A percentile compares a stretch with the other conserved stretches of the same genome.
Evolutionary conservation across 306 rosid species (phyloP).

Genomic region (Prunus mume): DNA sequence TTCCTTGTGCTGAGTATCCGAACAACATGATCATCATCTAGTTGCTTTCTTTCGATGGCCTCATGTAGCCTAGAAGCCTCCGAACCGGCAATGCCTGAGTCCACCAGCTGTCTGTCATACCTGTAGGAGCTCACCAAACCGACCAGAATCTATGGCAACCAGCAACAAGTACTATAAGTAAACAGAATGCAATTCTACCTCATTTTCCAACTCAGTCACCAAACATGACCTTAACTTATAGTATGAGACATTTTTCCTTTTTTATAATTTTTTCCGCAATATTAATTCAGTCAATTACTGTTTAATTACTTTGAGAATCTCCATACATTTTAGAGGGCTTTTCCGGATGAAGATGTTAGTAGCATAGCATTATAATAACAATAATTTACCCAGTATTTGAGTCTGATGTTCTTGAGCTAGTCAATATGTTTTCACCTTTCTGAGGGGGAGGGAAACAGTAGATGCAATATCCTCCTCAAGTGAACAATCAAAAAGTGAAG

Average conservation of each 20-base stretch:
- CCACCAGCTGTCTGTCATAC: constrained; percentile 63
- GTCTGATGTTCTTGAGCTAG: not conserved
- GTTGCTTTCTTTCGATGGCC: constrained; percentile 53
- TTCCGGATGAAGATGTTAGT: not conserved
- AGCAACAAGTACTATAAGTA: constrained; percentile 7
- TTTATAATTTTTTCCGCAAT: not conserved
- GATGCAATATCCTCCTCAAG: constrained; percentile 82
- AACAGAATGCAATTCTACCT: constrained; percentile 6
- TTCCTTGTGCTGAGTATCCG: constrained; percentile 85
- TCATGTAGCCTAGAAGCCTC: constrained; percentile 69
- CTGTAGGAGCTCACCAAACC: constrained; percentile 81
- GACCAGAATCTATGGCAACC: constrained; percentile 59
- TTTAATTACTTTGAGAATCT: not conserved
- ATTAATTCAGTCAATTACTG: not conserved
- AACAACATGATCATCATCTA: constrained; percentile 56
- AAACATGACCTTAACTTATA: too few relatives aligned
- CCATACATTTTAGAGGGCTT: not conserved
- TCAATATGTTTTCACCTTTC: constrained; percentile 51
- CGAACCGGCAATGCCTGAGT: constrained; percentile 38
- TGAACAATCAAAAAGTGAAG: constrained; percentile 64
- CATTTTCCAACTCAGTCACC: too few relatives aligned
- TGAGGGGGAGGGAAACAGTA: constrained; percentile 51
- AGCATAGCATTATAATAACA: not conserved
- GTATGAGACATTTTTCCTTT: not conserved
- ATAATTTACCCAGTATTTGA: not conserved